Base-by-base conservation (phyloP, 169 alveolate genomes). In the Plasmodium adleri region DNA sequence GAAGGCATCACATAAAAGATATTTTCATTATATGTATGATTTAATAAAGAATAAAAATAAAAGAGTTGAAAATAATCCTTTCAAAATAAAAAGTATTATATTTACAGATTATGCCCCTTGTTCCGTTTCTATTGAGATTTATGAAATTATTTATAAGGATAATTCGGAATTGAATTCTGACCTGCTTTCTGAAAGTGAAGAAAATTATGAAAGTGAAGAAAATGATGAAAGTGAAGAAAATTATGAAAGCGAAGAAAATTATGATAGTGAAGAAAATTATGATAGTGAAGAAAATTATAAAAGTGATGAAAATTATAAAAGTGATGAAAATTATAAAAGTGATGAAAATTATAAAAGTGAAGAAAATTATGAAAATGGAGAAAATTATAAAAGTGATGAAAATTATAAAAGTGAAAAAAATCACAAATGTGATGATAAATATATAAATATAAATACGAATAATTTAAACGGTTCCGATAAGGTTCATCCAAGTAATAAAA, bases 1-100 rank as follows among this genome's bases (percentile, higher is more conserved):
- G 92, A 86, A 86, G 32, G 26, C 92, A 45, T 86, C 92, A 1
- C 92, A 86, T 58, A 86, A 86, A 72, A 71, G 92, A 86, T 86
- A 86, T 52, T 86, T 86, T 86, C 50, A 62, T 60, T 86, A 86
- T 66, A 47, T 86, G 22, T 59, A 72, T 86, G 92, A 86, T 10
- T 50, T 86, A 86, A 72, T 86, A 43, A 86, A 86, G 62, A 70
- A 86, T 86, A 86, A 86, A 72, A 70, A 86, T 62, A 86, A 86
- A 22, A 71, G 72, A 50, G 49, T 72, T 13, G 76, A 86, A 86
- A 86, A 86, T 52, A 73, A 13, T 28, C 59, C 92, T 12, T 86
- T 71, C 45, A 86, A 72, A 54, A 71, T 86, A 66, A 86, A 86
- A 45, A 72, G 88, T 59, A 86, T 86, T 17, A 70, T 86, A 71